Evolutionary conservation across 768 basidiomycete genomes (phyloP), one percentile per base, ranked within the genome.

Genomic region (Suillus fuscotomentosus): DNA sequence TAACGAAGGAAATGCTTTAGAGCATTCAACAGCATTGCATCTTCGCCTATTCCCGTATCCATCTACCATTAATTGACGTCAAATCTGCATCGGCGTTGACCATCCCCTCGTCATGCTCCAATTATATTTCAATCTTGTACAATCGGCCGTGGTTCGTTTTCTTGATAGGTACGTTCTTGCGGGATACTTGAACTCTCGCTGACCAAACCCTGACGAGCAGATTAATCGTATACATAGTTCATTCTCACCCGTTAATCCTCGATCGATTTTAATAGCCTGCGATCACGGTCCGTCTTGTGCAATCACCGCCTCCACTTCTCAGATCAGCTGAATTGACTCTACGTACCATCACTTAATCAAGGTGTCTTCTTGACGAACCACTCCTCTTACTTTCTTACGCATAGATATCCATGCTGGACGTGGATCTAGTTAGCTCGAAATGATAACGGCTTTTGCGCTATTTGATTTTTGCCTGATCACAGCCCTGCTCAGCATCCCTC

Each of bases 401-500:
- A 4, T 57, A 59, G 24, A 27, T 41, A 59, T 59, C 17, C 24
- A 59, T 27, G 39, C 56, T 27, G 39, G 27, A 59, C 24, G 39
- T 42, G 39, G 24, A 11, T 59, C 56, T 41, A 39, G 22, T 39
- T 57, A 57, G 15, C 56, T 39, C 20, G 3, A 24, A 41, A 41
- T 59, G 56, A 39, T 57, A 15, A 59, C 17, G 39, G 24, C 2
- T 42, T 57, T 41, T 59, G 56, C 24, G 39, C 39, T 41, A 17
- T 59, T 59, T 57, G 36, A 39, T 36, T 22, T 31, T 36, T 38
- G 55, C n/a, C 39, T 55, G 54, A 39, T 39, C 39, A 59, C 56
- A 59, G 56, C 56, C 56, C 56, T 39, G 39, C 39, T 59, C 56
- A 59, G 10, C 24, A 17, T 42, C 3, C 56, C 56, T 59, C 56